Evolutionary conservation across 371 early-diverging fungal genomes (phyloP), one percentile per base, ranked within the genome.

Genomic region (Zychaea mexicana): DNA sequence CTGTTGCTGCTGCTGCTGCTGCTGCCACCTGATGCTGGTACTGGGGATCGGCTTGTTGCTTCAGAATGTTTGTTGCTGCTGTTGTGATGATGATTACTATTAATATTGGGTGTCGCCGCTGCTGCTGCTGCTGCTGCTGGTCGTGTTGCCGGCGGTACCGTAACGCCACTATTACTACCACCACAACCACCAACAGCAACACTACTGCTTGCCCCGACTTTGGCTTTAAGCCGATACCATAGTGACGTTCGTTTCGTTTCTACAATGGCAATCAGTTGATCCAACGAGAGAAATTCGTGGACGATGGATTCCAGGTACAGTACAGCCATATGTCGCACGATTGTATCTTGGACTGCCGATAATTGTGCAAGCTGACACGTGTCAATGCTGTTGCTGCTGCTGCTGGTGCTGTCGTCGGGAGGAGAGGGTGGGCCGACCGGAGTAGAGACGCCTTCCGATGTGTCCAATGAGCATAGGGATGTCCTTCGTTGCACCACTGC

Each of bases 331-430:
- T 92, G 92, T 55, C 87, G 85, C 33, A 92, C 88, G 52, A 87
- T 86, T 59, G 94, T 83, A 42, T 84, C 79, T 65, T 92, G 91
- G 13, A 92, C 75, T 2, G 85, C 87, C 24, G 85, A 83, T 30
- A 94, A 76, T 53, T 95, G 94, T 17, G n/a, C 19, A 17, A 39
- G 24, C 7, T 28, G 54, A 24, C 12, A 42, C 15, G 42, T 7
- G 42, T 1, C 24, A 22, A 12, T 12, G n/a, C 22, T n/a, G 19
- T 46, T 46, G 2, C 2, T 46, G 21, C 7, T 46, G 46, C n/a
- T 49, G 49, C 22, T 49, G 49, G 49, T 49, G 22, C 24, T 3
- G 49, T 5, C 24, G 22, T 49, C 49, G 22, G 49, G 49, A 0
- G 49, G 49, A 0, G 49, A 49, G 4, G 49, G 49, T 19, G 49